Base-by-base conservation (phyloP, 768 basidiomycete species). In the Collybia mongolica region DNA sequence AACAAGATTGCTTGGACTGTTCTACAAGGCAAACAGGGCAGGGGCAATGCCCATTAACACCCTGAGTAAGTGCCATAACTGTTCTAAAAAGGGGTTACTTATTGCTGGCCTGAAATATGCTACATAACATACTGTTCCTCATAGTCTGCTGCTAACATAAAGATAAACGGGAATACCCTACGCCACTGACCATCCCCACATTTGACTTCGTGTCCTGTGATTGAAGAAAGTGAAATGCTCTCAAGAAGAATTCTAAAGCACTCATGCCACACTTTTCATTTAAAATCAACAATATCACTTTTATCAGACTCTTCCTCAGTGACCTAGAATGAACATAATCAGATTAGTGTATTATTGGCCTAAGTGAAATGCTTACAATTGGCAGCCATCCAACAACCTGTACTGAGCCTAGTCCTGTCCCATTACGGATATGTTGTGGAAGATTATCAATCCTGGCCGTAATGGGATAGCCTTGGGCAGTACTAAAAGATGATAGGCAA, bases 361-460 rank as follows among this genome's bases (percentile, higher is more conserved):
- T 39, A 23, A 11, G 12, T 38, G n/a, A 49, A 42, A n/a, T 35
- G 53, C 62, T 17, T 58, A 72, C 69, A 38, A 72, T 61, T 14
- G 69, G 71, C 20, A 72, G 55, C 64, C 60, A 70, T 0, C 72
- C 72, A 45, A 73, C 72, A 20, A 72, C 46, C n/a, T 57, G 58
- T 2, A 65, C 61, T 18, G 68, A 71, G 22, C 68, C 71, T 11
- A 65, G 17, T 6, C 65, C 66, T 36, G 56, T 48, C 12, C 71
- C 56, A 59, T 74, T 74, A 6, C 62, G 47, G 18, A 73, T 57
- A 1, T 66, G 46, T 0, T 49, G 46, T 0, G 67, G 62, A 11
- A 75, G 46, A 54, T 72, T 72, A 0, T 59, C 62, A 28, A 60
- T 47, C 7, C 62, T 46, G 0, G 62, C 67, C 32, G 72, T 54